A percentile compares a stretch with the other conserved stretches of the same genome.
Evolutionary conservation across 148 eudicot genomes (phyloP).

Genomic region (Silene uniflora): DNA sequence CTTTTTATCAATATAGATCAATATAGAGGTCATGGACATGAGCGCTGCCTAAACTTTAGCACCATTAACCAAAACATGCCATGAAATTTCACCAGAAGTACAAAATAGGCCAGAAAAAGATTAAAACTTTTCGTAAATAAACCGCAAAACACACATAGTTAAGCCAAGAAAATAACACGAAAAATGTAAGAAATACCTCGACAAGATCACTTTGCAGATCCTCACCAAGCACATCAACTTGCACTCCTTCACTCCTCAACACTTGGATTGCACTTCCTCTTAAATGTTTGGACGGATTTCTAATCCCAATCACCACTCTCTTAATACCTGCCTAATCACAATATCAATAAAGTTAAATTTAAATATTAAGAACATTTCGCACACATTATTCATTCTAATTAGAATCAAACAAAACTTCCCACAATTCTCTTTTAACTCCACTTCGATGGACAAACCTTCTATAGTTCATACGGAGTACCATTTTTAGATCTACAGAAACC

Average conservation of each 20-base stretch:
- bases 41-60: neutral
- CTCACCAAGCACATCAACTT: constrained; percentile 95
- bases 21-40: too few species aligned
- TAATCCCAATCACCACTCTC: constrained; percentile 85
- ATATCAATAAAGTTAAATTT: neutral
- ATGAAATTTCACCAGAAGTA: neutral
- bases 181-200: constrained; percentile 45
- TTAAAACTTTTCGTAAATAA: neutral
- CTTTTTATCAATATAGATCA: too few species aligned
- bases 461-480: neutral
- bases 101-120: neutral
- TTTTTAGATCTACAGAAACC: neutral
- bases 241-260: constrained; percentile 65
- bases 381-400: neutral
- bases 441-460: neutral
- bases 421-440: neutral
- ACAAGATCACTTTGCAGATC: constrained; percentile 55
- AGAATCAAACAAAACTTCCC: neutral
- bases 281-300: constrained; percentile 85
- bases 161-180: neutral
- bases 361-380: neutral
- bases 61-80: neutral
- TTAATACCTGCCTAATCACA: constrained; percentile 70
- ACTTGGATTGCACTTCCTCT: constrained; percentile 77
- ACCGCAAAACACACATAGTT: neutral